These are phyloP conservation scores for Trichosporon inkin DNA, from an alignment of 1,284 basidiomycete genomes.

Conservation along the genomic window DNA sequence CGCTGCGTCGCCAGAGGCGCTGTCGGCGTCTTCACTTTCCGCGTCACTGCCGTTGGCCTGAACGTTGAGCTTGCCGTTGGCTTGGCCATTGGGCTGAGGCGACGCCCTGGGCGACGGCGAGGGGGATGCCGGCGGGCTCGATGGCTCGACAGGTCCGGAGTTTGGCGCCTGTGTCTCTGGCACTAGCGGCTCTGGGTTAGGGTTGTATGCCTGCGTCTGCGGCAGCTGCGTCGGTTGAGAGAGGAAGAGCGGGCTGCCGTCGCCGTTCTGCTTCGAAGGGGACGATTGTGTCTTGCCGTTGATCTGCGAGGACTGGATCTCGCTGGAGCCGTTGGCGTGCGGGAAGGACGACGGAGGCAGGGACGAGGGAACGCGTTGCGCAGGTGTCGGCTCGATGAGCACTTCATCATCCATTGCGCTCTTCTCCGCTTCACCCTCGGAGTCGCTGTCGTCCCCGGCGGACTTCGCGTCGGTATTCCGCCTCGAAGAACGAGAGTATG, in stretches of 20 bases:
- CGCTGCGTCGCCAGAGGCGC: not conserved
- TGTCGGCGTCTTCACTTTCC: not conserved
- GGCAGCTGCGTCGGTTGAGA: constrained; percentile 28
- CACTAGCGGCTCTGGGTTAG: constrained; percentile 24
- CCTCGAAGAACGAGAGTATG: not conserved
- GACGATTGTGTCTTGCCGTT: constrained; percentile 22
- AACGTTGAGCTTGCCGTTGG: not conserved
- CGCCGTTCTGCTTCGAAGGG: constrained; percentile 7
- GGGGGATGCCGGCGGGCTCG: constrained; percentile 5
- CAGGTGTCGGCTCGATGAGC: not conserved
- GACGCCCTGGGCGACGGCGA: not conserved
- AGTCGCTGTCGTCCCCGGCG: not conserved
- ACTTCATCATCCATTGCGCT: not conserved
- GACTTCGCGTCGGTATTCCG: not conserved
- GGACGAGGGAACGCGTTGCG: not conserved
- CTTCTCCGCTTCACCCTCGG: not conserved
- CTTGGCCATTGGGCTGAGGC: not conserved
- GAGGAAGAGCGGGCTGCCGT: constrained; percentile 30
- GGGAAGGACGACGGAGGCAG: constrained; percentile 10
- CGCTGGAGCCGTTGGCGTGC: not conserved
- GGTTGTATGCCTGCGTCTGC: constrained; percentile 30
- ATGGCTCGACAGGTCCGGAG: not conserved
- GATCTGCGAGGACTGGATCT: not conserved
- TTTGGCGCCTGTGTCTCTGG: constrained; percentile 23
- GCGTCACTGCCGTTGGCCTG: constrained; percentile 13